Percentiles rank a stretch among this genome's conserved stretches.
Evolutionary conservation across 306 rosid genomes (phyloP).

Genomic region (Rosa lucieae): DNA sequence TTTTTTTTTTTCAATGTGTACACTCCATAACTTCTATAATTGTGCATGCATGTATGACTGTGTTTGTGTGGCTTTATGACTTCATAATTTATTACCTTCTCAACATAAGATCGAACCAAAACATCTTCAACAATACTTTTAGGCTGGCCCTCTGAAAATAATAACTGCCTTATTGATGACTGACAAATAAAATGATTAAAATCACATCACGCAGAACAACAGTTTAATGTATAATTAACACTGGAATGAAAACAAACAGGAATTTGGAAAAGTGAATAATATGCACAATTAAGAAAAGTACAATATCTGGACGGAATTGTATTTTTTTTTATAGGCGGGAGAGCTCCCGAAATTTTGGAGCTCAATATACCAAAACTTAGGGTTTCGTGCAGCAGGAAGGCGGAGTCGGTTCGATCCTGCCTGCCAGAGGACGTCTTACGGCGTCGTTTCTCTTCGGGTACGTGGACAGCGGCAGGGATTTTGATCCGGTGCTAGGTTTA

Average conservation of each 20-base stretch:
- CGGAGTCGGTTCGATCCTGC: too few species aligned
- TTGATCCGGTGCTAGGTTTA: too few species aligned
- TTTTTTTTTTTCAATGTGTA: not conserved
- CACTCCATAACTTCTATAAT: not conserved
- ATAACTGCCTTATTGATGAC: not conserved
- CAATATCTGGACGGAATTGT: not conserved
- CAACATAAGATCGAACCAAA: slow-evolving; percentile 88
- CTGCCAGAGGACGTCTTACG: too few species aligned
- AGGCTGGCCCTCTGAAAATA: slow-evolving; percentile 85
- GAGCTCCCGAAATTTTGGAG: too few species aligned
- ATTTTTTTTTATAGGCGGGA: too few species aligned
- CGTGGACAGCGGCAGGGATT: too few species aligned
- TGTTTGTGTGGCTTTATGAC: not conserved
- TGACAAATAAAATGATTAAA: too few species aligned
- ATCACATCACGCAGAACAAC: not conserved
- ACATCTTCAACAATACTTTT: slow-evolving; percentile 89
- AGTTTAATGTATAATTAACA: not conserved
- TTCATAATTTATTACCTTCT: slow-evolving; percentile 54
- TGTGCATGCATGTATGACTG: not conserved
- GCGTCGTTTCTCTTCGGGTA: too few species aligned
- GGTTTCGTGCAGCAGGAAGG: too few species aligned
- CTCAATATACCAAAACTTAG: too few species aligned
- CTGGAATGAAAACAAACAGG: slow-evolving; percentile 7
- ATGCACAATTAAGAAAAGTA: not conserved
- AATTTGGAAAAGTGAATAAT: too few species aligned